phyloP scores from a whole-genome alignment of 2,329 filamentous ascomycete genomes.

The Aspergillus ibericus region DNA sequence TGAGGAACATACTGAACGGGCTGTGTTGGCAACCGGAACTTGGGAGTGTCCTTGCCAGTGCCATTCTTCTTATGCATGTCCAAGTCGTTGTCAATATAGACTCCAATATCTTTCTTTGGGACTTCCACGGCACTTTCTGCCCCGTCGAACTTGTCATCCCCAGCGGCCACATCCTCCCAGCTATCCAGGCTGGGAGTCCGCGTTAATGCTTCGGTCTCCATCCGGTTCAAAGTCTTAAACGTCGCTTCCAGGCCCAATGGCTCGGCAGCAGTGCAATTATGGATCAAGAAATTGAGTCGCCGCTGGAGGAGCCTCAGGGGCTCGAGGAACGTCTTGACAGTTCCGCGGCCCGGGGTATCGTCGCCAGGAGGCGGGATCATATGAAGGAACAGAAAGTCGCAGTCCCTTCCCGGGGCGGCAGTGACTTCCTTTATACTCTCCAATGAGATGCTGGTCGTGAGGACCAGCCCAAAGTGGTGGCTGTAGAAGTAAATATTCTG shows the following conservation, averaged over 20 bases:
- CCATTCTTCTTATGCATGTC: slow-evolving; percentile 46
- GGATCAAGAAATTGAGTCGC: slow-evolving; percentile 80
- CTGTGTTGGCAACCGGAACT: slow-evolving; percentile 78
- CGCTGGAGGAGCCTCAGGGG: slow-evolving; percentile 78
- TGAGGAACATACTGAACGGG: slow-evolving; percentile 82
- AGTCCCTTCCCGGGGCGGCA: slow-evolving; percentile 83
- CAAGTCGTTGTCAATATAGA: slow-evolving; percentile 64
- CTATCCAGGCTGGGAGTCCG: slow-evolving; percentile 77
- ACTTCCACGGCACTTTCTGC: slow-evolving; percentile 39
- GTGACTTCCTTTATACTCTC: slow-evolving; percentile 83
- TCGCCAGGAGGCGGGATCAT: slow-evolving; percentile 64
- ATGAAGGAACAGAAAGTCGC: slow-evolving; percentile 89
- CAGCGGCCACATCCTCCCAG: slow-evolving; percentile 79
- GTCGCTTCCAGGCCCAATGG: slow-evolving; percentile 68
- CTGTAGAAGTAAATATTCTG: slow-evolving; percentile 95
- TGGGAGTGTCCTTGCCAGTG: slow-evolving; percentile 55
- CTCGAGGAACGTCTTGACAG: slow-evolving; percentile 90
- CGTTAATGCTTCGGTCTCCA: slow-evolving; percentile 64
- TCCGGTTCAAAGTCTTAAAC: slow-evolving; percentile 69
- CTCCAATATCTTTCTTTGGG: slow-evolving; percentile 53
- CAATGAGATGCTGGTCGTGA: slow-evolving; percentile 76
- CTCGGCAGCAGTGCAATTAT: slow-evolving; percentile 72
- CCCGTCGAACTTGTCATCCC: slow-evolving; percentile 57
- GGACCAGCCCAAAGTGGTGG: slow-evolving; percentile 85
- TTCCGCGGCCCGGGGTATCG: slow-evolving; percentile 69